phyloP scores from a whole-genome alignment of 495 filamentous ascomycete genomes.

The Penicillium roqueforti region DNA sequence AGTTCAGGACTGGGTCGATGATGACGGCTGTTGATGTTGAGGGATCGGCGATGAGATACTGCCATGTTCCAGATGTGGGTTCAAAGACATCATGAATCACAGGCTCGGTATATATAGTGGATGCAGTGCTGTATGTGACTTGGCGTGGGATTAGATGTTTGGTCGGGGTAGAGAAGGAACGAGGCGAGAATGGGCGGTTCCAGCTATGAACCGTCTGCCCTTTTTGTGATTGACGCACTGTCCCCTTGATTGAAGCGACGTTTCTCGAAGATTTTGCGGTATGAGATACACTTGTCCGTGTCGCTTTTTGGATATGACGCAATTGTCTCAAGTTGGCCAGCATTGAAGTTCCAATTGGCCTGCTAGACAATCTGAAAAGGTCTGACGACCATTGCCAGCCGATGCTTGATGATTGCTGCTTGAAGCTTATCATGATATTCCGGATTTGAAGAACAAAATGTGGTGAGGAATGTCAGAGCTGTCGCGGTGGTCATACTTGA shows the following conservation, averaged over 20 bases:
- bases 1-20: conserved; percentile 60
- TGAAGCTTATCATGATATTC: not conserved
- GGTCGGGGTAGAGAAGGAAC: not conserved
- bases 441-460: not conserved
- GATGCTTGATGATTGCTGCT: not conserved
- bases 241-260: not conserved
- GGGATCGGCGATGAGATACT: conserved; percentile 56
- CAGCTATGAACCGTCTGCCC: not conserved
- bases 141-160: not conserved
- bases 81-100: conserved; percentile 45
- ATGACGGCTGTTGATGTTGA: conserved; percentile 44
- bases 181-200: not conserved
- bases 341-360: not conserved
- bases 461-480: not conserved
- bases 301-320: not conserved
- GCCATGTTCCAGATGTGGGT: conserved; percentile 50
- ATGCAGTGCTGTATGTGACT: conserved; percentile 5
- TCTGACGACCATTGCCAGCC: not conserved
- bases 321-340: not conserved
- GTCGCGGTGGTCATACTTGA: not conserved
- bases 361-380: not conserved
- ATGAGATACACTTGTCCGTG: not conserved
- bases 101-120: conserved; percentile 19
- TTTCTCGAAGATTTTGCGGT: not conserved
- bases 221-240: not conserved